Conservation (phyloP, 768 basidiomycete genomes). For the Podaxis sp. region DNA sequence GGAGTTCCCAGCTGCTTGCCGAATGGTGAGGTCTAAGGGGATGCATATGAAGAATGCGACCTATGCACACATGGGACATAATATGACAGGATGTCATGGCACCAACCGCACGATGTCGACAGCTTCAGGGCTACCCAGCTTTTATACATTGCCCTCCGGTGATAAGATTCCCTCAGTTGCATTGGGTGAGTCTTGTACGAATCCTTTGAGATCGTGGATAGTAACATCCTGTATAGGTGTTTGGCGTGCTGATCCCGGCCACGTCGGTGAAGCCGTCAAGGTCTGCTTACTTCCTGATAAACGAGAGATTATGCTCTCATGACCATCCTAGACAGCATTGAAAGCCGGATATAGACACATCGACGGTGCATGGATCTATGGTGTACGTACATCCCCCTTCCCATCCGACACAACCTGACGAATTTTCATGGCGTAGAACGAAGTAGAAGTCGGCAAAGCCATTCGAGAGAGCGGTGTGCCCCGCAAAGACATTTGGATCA, state of each 20-base stretch:
- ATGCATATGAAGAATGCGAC: neutral
- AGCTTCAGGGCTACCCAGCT: slow-evolving; percentile 33
- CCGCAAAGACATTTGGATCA: slow-evolving; percentile 67
- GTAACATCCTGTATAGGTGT: slow-evolving; percentile 42
- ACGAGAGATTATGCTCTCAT: neutral
- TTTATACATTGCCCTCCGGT: slow-evolving; percentile 64
- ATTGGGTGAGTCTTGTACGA: slow-evolving; percentile 29
- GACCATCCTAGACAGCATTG: slow-evolving; percentile 46
- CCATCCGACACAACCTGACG: slow-evolving; percentile 2
- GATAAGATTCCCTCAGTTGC: slow-evolving; percentile 69
- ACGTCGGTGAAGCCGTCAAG: slow-evolving; percentile 71
- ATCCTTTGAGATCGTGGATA: neutral
- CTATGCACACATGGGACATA: neutral
- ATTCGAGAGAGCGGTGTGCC: slow-evolving; percentile 57
- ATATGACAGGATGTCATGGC: slow-evolving; percentile 7
- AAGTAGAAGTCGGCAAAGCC: slow-evolving; percentile 67
- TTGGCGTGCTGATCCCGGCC: slow-evolving; percentile 55
- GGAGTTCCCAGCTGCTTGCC: slow-evolving; percentile 2
- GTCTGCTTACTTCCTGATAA: slow-evolving; percentile 24
- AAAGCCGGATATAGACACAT: slow-evolving; percentile 69
- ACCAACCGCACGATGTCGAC: slow-evolving; percentile 17
- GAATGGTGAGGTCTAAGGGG: slow-evolving; percentile 5
- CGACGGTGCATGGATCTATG: slow-evolving; percentile 72
- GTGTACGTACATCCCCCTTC: slow-evolving; percentile 35
- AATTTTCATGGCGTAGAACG: slow-evolving; percentile 46